A percentile compares a stretch with the other conserved stretches of the same genome.
These are phyloP conservation scores for Metschnikowia anglica DNA, from an alignment of 805 yeast species.

Conservation along the genomic window DNA sequence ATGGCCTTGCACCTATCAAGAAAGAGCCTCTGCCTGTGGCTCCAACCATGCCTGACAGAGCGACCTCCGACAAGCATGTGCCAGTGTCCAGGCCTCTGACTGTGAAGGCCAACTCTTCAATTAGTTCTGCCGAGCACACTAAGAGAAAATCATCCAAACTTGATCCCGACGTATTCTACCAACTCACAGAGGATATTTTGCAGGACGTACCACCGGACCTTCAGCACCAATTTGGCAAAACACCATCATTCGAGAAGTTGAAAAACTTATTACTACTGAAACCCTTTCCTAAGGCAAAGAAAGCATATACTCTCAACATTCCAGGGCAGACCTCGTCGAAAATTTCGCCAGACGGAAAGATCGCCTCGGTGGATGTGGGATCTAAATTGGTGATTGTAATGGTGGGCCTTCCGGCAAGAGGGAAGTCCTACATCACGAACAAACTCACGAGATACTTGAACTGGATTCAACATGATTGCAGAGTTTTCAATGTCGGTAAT, in stretches of 20 bases:
- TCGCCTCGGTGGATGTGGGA: conserved; percentile 67
- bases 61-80: conserved; percentile 8
- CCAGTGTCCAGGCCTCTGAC: conserved; percentile 11
- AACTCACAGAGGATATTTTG: conserved; percentile 31
- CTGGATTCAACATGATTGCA: conserved; percentile 89
- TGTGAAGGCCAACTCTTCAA: conserved; percentile 9
- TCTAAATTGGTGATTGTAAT: conserved; percentile 79
- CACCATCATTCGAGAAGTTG: conserved; percentile 42
- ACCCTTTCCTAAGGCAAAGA: conserved; percentile 43
- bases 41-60: not conserved
- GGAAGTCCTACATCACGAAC: conserved; percentile 90
- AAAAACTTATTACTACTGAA: conserved; percentile 36
- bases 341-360: conserved; percentile 71
- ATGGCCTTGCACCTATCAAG: conserved; percentile 1
- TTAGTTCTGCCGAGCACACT: conserved; percentile 5
- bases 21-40: conserved; percentile 1
- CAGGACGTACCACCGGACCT: conserved; percentile 36
- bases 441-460: conserved; percentile 86
- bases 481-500: conserved; percentile 93
- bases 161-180: conserved; percentile 18
- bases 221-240: conserved; percentile 38
- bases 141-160: conserved; percentile 9
- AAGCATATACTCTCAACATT: conserved; percentile 84
- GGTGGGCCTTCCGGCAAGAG: conserved; percentile 97
- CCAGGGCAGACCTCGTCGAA: conserved; percentile 88